These are phyloP conservation scores for Tilletiaria anomala DNA, from an alignment of 1,284 basidiomycete genomes.

Conservation along the genomic window DNA sequence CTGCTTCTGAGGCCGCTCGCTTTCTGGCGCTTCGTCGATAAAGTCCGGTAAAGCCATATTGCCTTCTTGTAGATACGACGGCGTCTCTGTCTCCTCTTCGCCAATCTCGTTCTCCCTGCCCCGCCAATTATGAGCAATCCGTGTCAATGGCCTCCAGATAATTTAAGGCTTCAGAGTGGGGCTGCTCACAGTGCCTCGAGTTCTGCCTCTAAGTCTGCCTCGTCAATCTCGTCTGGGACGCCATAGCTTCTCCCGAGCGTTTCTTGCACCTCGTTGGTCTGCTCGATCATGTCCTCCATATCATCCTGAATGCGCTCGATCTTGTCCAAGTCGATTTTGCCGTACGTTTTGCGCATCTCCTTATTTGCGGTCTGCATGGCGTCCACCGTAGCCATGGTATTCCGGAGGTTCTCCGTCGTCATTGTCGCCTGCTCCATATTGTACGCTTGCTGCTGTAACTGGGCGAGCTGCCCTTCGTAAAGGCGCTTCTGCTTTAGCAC, in stretches of 20 bases:
- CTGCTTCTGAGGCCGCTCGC: too few species aligned
- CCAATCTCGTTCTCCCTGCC: conserved; percentile 55
- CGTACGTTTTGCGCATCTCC: conserved; percentile 91
- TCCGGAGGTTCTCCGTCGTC: conserved; percentile 89
- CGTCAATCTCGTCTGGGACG: conserved; percentile 93
- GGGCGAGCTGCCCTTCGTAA: conserved; percentile 82
- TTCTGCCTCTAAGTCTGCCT: conserved; percentile 90
- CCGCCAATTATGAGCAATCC: conserved; percentile 40
- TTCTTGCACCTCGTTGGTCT: conserved; percentile 95
- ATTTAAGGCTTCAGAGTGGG: too few species aligned
- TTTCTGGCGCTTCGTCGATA: conserved; percentile 30
- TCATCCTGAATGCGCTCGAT: conserved; percentile 60
- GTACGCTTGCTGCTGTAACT: conserved; percentile 87
- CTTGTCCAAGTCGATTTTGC: conserved; percentile 93
- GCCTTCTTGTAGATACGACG: conserved; percentile 23
- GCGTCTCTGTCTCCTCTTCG: conserved; percentile 59
- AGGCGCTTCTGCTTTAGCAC: conserved; percentile 90
- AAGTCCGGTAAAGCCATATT: conserved; percentile 24
- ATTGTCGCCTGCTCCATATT: conserved; percentile 97
- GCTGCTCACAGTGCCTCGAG: conserved; percentile 26
- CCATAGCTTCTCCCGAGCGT: conserved; percentile 82
- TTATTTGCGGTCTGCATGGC: conserved; percentile 97
- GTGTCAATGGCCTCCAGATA: neutral
- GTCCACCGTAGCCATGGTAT: conserved; percentile 99
- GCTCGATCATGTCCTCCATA: conserved; percentile 94